These are phyloP conservation scores for Penicillium sp. DNA, from an alignment of 2,329 filamentous ascomycete genomes.

Conservation along the genomic window DNA sequence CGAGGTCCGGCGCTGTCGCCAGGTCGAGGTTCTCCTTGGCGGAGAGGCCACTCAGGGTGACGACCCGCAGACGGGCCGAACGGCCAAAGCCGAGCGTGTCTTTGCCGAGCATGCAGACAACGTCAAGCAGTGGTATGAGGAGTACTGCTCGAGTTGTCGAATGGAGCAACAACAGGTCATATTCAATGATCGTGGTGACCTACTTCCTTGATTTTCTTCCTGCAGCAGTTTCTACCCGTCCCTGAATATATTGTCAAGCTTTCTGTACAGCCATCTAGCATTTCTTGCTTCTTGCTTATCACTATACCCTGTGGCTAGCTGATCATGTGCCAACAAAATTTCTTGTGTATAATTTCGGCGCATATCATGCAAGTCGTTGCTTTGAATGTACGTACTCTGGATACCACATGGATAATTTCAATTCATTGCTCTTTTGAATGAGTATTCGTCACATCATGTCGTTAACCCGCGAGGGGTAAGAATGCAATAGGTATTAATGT, in stretches of 20 bases:
- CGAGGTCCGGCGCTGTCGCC: constrained; percentile 73
- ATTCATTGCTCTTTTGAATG: constrained; percentile 5
- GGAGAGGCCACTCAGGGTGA: constrained; percentile 24
- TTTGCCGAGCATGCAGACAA: constrained; percentile 44
- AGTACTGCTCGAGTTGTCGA: constrained; percentile 64
- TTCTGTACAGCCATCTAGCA: constrained; percentile 8
- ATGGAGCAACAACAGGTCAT: constrained; percentile 41
- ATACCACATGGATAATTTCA: constrained; percentile 3
- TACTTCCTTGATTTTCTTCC: constrained; percentile 19
- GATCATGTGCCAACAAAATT: constrained; percentile 7
- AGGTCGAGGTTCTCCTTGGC: constrained; percentile 53
- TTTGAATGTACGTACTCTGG: neutral
- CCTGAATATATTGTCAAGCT: constrained; percentile 4
- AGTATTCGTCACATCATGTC: constrained; percentile 21
- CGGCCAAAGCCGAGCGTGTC: constrained; percentile 28
- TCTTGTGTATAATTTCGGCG: constrained; percentile 15
- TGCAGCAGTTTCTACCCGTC: neutral
- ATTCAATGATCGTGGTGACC: constrained; percentile 21
- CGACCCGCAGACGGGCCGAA: constrained; percentile 24
- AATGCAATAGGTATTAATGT: constrained; percentile 5
- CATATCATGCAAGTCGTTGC: constrained; percentile 3
- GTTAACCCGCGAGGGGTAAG: neutral
- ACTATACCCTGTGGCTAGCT: constrained; percentile 33
- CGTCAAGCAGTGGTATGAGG: constrained; percentile 57
- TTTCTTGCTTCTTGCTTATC: constrained; percentile 17